Evolutionary conservation across 2,329 filamentous ascomycete genomes (phyloP), one percentile per base, ranked within the genome.

Genomic region (Colletotrichum sp.): DNA sequence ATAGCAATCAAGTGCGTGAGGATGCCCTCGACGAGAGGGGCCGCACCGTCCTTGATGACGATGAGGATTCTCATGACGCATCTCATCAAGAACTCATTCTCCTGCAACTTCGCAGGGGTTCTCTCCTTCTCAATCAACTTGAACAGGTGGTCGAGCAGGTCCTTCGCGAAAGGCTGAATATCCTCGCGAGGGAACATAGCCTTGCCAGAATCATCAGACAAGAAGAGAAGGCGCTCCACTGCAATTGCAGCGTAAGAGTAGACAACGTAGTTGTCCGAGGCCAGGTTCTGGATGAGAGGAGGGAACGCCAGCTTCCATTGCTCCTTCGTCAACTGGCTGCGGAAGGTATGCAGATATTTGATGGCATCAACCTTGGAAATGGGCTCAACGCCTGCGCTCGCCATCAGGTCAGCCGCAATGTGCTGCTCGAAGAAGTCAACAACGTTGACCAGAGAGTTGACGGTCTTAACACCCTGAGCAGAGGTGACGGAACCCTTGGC

Each of bases 1-100:
- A 99, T 98, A 77, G 91, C 93, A 81, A 98, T 92, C 75, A 99
- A 91, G 83, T 98, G 96, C 68, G 92, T 91, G 69, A 99, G 87
- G n/a, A 98, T 92, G 79, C 90, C 91, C 79, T 98, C 95, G 7
- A 94, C 89, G 65, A 97, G 92, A 2, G 93, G 90, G 3, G 93
- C 86, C 16, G 96, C 92, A 32, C 93, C 94, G 64, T 98, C 96
- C 82, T 94, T 95, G 84, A 99, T 94, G 78, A 99, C 96, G 78
- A 99, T 96, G 76, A 99, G 89, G 15, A 99, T 96, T 80, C 97
- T 92, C 97, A 99, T 99, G 72, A 98, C 95, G 81, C 97, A 99
- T 80, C 96, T 95, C 96, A 99, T 99, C 82, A 99, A 85, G 84
- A 99, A 99, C 83, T 99, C 97, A 82, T 99, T 99, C 85, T 99